phyloP scores from a whole-genome alignment of 108 stramenopile species.

The Cyclotella sp. region DNA sequence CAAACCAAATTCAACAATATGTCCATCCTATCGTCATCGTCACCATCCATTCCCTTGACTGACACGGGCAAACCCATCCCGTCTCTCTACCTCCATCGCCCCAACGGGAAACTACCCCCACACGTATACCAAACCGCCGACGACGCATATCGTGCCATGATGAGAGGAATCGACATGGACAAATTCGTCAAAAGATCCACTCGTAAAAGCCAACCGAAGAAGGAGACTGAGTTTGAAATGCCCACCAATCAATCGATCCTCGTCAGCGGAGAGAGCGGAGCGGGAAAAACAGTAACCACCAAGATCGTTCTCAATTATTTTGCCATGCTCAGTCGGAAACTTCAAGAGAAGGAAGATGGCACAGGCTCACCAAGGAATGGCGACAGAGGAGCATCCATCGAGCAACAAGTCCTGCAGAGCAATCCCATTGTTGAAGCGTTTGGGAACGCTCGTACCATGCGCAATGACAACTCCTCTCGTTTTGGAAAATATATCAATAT shows the following conservation, averaged over 20 bases:
- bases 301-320: constrained; percentile 91
- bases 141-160: constrained; percentile 90
- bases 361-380: neutral
- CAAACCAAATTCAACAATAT: neutral
- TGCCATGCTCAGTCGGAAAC: constrained; percentile 70
- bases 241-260: constrained; percentile 68
- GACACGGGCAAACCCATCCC: constrained; percentile 40
- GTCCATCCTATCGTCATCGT: neutral
- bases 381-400: constrained; percentile 65
- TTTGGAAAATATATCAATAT: constrained; percentile 97
- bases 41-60: constrained; percentile 16
- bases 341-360: constrained; percentile 31
- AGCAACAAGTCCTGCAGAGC: constrained; percentile 84
- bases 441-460: constrained; percentile 89
- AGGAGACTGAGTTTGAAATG: constrained; percentile 22
- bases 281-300: constrained; percentile 90
- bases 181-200: constrained; percentile 40
- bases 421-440: constrained; percentile 93
- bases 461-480: constrained; percentile 94
- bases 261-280: constrained; percentile 86
- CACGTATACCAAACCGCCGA: constrained; percentile 81
- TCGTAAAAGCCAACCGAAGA: neutral
- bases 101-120: constrained; percentile 37
- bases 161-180: constrained; percentile 57
- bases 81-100: constrained; percentile 31